Evolutionary conservation across 371 early-diverging fungal species (phyloP), one percentile per base, ranked within the genome.

Genomic region (Zopfochytrium polystomum): DNA sequence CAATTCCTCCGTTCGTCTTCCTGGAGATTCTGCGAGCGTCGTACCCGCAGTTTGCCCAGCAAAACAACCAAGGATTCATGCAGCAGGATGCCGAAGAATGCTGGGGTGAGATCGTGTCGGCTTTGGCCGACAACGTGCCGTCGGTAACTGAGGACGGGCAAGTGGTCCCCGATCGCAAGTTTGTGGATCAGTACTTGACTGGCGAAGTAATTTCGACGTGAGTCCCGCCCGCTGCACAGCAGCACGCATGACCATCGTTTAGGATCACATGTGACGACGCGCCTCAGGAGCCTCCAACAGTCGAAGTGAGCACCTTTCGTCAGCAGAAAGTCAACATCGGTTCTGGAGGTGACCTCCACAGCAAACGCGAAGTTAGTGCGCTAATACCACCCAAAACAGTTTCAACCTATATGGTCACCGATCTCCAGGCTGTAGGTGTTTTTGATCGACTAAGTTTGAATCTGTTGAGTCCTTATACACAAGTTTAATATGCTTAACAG

Each of bases 41-140:
- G 1, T 93, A 85, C 63, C 95, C 95, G 32, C 92, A 91, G 70
- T 96, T 94, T 71, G 84, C 84, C 9, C 90, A 81, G 66, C 79
- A 76, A 58, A 90, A 70, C 74, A 78, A 61, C 79, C 77, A 49
- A 80, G 91, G 66, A 56, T 86, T 20, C 88, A 81, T 70, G 78
- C 98, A 98, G 69, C 98, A 98, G 76, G 99, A 98, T 75, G 99
- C 99, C 2, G 96, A 97, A 71, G 99, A 98, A 72, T 95, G 93
- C 72, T 96, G 95, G 96, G 87, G 76, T 26, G 74, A 79, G 59
- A 62, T 91, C 43, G 67, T 91, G 1, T 80, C 85, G 1, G 83
- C 83, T 0, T 70, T 90, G 57, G 80, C 79, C 35, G 76, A 82
- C 20, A 86, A 82, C 55, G 76, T 89, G n/a, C 85, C 85, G 3